Evolutionary conservation across 768 basidiomycete genomes (phyloP).

Genomic region (Galerina sulciceps): DNA sequence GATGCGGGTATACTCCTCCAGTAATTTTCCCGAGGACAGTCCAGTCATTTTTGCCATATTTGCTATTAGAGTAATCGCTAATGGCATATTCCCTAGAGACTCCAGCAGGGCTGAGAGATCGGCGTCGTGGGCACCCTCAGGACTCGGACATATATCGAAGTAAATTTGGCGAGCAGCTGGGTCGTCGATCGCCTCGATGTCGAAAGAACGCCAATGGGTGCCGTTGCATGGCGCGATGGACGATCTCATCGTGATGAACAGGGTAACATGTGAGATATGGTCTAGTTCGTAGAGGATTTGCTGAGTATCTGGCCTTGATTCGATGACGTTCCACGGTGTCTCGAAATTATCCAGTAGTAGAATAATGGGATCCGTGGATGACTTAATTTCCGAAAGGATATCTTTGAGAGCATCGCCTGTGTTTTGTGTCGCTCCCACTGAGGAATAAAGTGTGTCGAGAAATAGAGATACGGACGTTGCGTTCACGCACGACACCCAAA

Average conservation of each 20-base stretch:
- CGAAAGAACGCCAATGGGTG: slow-evolving; percentile 22
- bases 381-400: slow-evolving; percentile 23
- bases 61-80: slow-evolving; percentile 38
- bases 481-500: slow-evolving; percentile 39
- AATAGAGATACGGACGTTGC: slow-evolving; percentile 27
- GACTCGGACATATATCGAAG: slow-evolving; percentile 6
- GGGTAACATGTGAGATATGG: slow-evolving; percentile 24
- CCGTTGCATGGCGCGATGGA: slow-evolving; percentile 25
- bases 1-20: slow-evolving; percentile 10
- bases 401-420: slow-evolving; percentile 19
- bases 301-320: background rate
- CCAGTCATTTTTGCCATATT: slow-evolving; percentile 9
- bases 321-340: slow-evolving; percentile 35
- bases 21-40: slow-evolving; percentile 4
- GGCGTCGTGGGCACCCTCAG: slow-evolving; percentile 11
- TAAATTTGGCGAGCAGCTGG: slow-evolving; percentile 21
- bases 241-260: slow-evolving; percentile 36
- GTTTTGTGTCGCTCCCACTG: slow-evolving; percentile 17
- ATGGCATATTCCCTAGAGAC: slow-evolving; percentile 31
- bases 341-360: slow-evolving; percentile 46
- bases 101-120: slow-evolving; percentile 22
- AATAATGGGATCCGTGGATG: slow-evolving; percentile 25
- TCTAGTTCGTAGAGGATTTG: slow-evolving; percentile 23
- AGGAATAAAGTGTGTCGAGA: slow-evolving; percentile 19
- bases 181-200: slow-evolving; percentile 15